phyloP scores from a whole-genome alignment of 2,329 filamentous ascomycete species.

The Thielaviopsis euricoi region DNA sequence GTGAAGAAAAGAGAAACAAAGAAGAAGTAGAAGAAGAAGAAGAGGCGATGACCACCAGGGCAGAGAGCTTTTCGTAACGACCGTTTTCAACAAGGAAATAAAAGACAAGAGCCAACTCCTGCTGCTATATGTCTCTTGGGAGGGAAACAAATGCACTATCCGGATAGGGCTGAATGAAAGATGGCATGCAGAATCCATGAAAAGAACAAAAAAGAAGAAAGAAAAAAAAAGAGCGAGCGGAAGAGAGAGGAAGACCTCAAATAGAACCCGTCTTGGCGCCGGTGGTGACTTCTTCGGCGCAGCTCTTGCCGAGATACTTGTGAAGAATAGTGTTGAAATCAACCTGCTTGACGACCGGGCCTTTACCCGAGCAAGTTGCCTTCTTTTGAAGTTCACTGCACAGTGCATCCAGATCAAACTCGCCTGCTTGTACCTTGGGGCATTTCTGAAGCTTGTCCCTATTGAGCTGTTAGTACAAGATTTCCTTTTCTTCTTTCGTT shows the following conservation, averaged over 20 bases:
- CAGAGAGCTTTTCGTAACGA: neutral
- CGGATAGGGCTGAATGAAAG: neutral
- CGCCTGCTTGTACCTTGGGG: slow-evolving; percentile 73
- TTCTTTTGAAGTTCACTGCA: slow-evolving; percentile 90
- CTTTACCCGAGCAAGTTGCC: slow-evolving; percentile 82
- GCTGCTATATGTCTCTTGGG: neutral
- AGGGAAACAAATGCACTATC: neutral
- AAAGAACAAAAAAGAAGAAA: no score
- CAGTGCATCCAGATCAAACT: slow-evolving; percentile 83
- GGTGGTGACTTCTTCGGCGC: neutral
- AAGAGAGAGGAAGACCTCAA: neutral
- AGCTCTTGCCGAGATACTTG: slow-evolving; percentile 38
- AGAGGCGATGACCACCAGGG: neutral
- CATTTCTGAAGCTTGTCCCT: slow-evolving; percentile 79
- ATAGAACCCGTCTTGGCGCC: neutral
- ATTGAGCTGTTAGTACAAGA: slow-evolving; percentile 6
- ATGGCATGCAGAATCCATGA: neutral
- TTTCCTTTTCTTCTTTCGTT: neutral
- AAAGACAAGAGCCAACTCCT: neutral
- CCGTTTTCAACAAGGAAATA: neutral
- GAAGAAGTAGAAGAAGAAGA: neutral
- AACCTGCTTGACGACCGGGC: slow-evolving; percentile 73
- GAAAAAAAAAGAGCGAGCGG: neutral
- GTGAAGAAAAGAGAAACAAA: neutral
- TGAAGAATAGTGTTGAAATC: slow-evolving; percentile 72